These are phyloP conservation scores for Rhodomyrtus tomentosa DNA, from an alignment of 345 rosid genomes.

Conservation along the genomic window DNA sequence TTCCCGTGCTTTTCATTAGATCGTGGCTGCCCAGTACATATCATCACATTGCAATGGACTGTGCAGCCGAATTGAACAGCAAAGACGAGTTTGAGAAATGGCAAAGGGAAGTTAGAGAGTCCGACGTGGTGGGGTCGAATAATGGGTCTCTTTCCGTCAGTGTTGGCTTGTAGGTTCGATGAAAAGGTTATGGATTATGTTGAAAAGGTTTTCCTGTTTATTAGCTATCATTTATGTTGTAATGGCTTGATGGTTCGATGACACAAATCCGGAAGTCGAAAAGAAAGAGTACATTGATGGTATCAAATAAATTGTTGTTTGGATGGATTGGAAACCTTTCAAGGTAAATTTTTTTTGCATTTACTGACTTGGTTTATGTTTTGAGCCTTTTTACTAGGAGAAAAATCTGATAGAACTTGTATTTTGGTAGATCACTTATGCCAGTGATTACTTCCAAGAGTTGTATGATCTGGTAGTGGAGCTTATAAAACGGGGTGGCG, in stretches of 20 bases:
- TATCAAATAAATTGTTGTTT: conserved; percentile 81
- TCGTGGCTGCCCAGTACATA: background rate
- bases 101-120: conserved; percentile 71
- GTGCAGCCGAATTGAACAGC: conserved; percentile 34
- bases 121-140: conserved; percentile 48
- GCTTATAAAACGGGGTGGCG: conserved; percentile 82
- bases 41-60: conserved; percentile 1
- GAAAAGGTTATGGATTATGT: background rate
- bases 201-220: background rate
- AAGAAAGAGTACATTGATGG: conserved; percentile 94
- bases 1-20: background rate
- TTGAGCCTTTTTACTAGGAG: background rate
- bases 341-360: conserved; percentile 33
- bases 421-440: conserved; percentile 73
- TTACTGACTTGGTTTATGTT: background rate
- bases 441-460: conserved; percentile 97
- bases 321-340: conserved; percentile 99
- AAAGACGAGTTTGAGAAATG: conserved; percentile 84
- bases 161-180: too few relatives aligned
- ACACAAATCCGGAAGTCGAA: conserved; percentile 97
- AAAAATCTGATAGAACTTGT: background rate
- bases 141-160: conserved; percentile 26
- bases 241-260: conserved; percentile 53
- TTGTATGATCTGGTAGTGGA: conserved; percentile 88
- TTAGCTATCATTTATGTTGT: background rate